phyloP scores from a whole-genome alignment of 768 basidiomycete genomes.

The Baorangia bicolor region DNA sequence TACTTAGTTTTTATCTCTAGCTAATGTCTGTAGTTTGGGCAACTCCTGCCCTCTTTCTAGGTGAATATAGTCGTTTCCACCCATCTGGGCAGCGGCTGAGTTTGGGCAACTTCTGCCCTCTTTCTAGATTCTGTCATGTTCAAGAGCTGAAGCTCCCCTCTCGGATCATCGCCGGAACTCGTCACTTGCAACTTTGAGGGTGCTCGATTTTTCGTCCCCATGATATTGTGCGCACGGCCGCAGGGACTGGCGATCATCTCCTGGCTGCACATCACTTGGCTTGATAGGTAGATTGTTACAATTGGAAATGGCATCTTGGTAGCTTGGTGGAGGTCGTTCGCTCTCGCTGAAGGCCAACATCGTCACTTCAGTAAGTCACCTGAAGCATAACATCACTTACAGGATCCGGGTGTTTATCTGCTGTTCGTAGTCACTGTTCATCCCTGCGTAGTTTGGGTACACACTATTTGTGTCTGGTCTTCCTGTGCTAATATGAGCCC shows the following conservation, averaged over 20 bases:
- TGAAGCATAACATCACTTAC: neutral
- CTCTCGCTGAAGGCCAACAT: neutral
- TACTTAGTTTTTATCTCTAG: too few relatives aligned
- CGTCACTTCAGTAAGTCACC: neutral
- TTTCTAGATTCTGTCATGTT: too few relatives aligned
- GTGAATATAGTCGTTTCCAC: too few relatives aligned
- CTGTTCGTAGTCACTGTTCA: neutral
- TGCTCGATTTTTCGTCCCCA: neutral
- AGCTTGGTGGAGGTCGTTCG: constrained; percentile 14
- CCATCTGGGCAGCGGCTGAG: too few relatives aligned
- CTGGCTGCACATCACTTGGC: neutral
- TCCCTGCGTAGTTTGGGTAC: neutral
- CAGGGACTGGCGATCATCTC: neutral
- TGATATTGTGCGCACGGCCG: neutral
- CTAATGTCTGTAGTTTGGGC: too few relatives aligned
- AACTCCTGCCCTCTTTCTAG: too few relatives aligned
- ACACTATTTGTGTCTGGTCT: neutral
- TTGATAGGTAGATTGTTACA: neutral
- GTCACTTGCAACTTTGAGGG: neutral
- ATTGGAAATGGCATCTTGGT: constrained; percentile 2
- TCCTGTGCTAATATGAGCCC: neutral
- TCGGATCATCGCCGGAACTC: neutral
- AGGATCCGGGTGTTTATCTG: neutral
- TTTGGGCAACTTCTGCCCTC: too few relatives aligned
- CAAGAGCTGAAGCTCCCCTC: neutral